Base-by-base conservation (phyloP, 129 eudicot species). In the Erigeron canadensis region DNA sequence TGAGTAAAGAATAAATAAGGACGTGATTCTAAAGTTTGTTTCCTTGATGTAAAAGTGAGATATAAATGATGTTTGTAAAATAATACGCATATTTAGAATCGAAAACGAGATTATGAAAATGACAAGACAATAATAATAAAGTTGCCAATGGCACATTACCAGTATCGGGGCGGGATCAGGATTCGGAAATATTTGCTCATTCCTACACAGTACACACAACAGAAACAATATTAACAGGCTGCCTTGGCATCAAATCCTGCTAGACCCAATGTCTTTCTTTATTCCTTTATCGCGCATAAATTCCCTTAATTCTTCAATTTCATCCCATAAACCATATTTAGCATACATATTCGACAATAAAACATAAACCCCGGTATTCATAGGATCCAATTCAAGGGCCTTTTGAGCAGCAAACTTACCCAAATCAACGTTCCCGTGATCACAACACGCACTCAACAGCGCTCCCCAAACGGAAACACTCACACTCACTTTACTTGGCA, bases 301-400 rank as follows among this genome's bases (percentile, higher is more conserved):
- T 65, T 75, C 84, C 71, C 91, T 89, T 72, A 89, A 72, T 11
- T 80, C 55, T 61, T 28, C 88, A 43, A 79, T 86, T 63, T 89
- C 96, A 62, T 73, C 78, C 96, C 98, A 89, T 82, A 88, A 75
- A 21, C 86, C 86, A 70, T 45, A 81, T 51, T 69, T 86, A 1
- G 98, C 96, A 69, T 80, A 94, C 86, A 87, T 76, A 71, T 94
- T 89, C 12, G 95, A 87, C 69, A 94, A 47, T 34, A 94, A 67
- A 75, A 81, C 86, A 82, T 87, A 89, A 74, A 86, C 46, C 37
- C 96, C 98, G 4, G 71, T 85, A 74, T 89, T 89, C 59, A 47
- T 69, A 55, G 90, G 96, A 63, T 93, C 96, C 83, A 89, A 65
- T 68, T 81, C 85, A 28, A 94, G 87, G 18, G 93, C 96, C 74